Evolutionary conservation across 192 early-diverging fungal genomes (phyloP), one percentile per base, ranked within the genome.

Genomic region (Bifiguratus adelaidae): DNA sequence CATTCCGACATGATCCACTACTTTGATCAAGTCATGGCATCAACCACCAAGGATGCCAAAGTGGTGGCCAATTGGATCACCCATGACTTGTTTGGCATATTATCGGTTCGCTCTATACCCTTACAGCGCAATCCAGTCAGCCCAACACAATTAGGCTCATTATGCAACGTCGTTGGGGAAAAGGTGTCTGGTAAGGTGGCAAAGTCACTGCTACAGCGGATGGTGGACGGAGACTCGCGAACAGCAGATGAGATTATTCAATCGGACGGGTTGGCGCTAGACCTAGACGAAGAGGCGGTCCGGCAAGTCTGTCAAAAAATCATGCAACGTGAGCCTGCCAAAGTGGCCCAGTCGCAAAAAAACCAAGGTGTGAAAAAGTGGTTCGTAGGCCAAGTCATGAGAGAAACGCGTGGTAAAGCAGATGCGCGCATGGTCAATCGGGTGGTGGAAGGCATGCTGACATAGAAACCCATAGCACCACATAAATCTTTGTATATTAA

Each of bases 321-420:
- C 9, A 47, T 81, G 7, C 29, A 48, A 1, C 32, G 58, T 13
- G 49, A 73, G 34, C 52, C 67, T 3, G 63, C 64, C 30, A 65
- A 76, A 60, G 65, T 67, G 52, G 53, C n/a, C 24, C 19, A 37
- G 70, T 51, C 65, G 60, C 11, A 89, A 87, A 0, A 83, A 87
- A 29, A 36, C 62, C 13, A 77, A 83, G 3, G 41, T 87, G 25
- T 58, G 85, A 4, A n/a, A n/a, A 79, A 80, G 23, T 91, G 88
- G 68, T 83, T 95, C 53, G 71, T 91, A 18, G 88, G 89, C 5
- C 76, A 89, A 60, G 70, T 85, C 5, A 88, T 95, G 85, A 66
- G 74, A 28, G 60, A 68, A 35, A 91, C 86, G 4, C 73, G 81
- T 61, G 89, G 89, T 12, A 70, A 80, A 38, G 84, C 83, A 6